These are phyloP conservation scores for Acacia crassicarpa DNA, from an alignment of 306 rosid genomes.

Conservation along the genomic window DNA sequence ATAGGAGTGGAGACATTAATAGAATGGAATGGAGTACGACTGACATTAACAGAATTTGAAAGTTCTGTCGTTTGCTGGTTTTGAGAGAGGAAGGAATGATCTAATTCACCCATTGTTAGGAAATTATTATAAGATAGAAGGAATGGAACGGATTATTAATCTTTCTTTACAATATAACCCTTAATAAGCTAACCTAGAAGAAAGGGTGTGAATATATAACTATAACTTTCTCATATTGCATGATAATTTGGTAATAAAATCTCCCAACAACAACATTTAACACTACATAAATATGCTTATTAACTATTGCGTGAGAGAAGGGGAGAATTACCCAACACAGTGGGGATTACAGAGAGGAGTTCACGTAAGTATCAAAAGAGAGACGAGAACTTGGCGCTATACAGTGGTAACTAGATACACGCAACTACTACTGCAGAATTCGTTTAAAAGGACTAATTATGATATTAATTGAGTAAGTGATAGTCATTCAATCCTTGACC, in stretches of 20 bases:
- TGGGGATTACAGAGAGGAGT: not conserved
- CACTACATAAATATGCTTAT: not conserved
- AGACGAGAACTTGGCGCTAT: not conserved
- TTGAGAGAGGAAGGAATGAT: not conserved
- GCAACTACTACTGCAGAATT: not conserved
- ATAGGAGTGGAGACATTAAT: not conserved
- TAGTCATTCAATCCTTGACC: not conserved
- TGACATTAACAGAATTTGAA: not conserved
- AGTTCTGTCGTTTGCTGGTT: not conserved
- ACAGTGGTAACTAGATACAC: not conserved
- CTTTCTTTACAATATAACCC: not conserved
- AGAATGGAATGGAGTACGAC: not conserved
- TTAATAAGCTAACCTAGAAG: not conserved
- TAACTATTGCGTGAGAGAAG: not conserved
- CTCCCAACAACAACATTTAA: not conserved
- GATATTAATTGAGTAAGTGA: not conserved
- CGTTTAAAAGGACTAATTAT: not conserved
- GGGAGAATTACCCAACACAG: not conserved
- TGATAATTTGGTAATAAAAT: not conserved
- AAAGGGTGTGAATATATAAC: not conserved
- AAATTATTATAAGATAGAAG: not conserved
- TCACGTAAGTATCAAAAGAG: not conserved
- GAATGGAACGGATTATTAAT: not conserved
- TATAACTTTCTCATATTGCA: not conserved
- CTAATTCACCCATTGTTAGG: not conserved